These are phyloP conservation scores for Saccharomycopsis sp. DNA, from an alignment of 805 yeast genomes.

Conservation along the genomic window DNA sequence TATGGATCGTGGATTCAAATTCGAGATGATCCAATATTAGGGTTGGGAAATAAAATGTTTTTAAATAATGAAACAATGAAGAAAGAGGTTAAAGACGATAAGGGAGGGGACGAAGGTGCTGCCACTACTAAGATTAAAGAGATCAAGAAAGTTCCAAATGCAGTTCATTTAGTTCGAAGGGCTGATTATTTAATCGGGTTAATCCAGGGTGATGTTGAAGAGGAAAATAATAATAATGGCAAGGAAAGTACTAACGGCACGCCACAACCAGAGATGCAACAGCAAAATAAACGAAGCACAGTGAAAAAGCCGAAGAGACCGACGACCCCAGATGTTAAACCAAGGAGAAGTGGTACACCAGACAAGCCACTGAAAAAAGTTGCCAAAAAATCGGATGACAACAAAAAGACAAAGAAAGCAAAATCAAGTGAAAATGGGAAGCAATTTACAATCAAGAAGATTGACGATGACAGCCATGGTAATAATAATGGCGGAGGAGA, in stretches of 20 bases:
- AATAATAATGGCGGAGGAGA: conserved; percentile 14
- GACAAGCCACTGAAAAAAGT: conserved; percentile 5
- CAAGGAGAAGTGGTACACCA: conserved; percentile 16
- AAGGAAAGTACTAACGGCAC: conserved; percentile 20
- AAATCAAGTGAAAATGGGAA: conserved; percentile 4
- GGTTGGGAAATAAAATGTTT: conserved; percentile 77
- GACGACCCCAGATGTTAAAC: conserved; percentile 19
- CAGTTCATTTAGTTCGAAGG: conserved; percentile 88
- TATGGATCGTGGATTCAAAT: conserved; percentile 94
- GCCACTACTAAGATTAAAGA: conserved; percentile 28
- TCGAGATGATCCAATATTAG: conserved; percentile 90
- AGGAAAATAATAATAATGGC: conserved; percentile 8
- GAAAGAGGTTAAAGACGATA: conserved; percentile 28
- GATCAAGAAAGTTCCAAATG: conserved; percentile 73
- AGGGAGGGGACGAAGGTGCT: no score
- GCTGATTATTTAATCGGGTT: conserved; percentile 77
- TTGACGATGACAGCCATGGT: no score
- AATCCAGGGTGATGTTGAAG: conserved; percentile 47
- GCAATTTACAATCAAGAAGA: conserved; percentile 19
- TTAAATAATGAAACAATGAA: conserved; percentile 37
- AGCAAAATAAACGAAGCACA: conserved; percentile 27
- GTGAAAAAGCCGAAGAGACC: conserved; percentile 26
- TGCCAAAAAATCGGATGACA: conserved; percentile 13
- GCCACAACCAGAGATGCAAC: conserved; percentile 29
- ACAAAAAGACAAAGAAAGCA: conserved; percentile 1